These are phyloP conservation scores for Linum usitatissimum DNA, from an alignment of 345 rosid genomes.

Conservation along the genomic window DNA sequence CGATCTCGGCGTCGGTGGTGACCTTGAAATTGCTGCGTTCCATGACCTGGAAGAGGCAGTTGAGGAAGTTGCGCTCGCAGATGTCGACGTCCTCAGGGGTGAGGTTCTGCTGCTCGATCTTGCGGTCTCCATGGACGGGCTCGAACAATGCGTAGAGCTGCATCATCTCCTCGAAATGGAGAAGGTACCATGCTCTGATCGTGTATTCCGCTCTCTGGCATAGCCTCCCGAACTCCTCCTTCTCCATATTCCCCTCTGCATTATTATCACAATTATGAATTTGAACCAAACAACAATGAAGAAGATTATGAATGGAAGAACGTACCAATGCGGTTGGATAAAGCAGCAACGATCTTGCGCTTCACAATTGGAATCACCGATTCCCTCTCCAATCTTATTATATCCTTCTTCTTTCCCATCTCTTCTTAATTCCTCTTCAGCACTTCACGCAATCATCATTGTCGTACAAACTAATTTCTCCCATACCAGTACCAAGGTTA, in stretches of 20 bases:
- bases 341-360: constrained; percentile 35
- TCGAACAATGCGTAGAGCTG: constrained; percentile 60
- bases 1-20: constrained; percentile 46
- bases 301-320: background rate
- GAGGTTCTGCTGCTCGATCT: constrained; percentile 45
- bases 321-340: constrained; percentile 38
- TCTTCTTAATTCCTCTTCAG: background rate
- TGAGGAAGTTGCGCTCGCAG: background rate
- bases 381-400: constrained; percentile 53
- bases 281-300: background rate
- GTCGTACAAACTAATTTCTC: too few species aligned
- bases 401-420: constrained; percentile 42
- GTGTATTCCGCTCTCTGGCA: constrained; percentile 59
- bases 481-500: too few species aligned
- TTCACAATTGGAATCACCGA: constrained; percentile 68
- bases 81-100: constrained; percentile 38
- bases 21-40: constrained; percentile 71
- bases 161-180: constrained; percentile 68
- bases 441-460: background rate
- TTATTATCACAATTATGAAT: too few species aligned
- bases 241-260: constrained; percentile 28
- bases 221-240: constrained; percentile 44
- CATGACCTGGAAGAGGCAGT: constrained; percentile 39
- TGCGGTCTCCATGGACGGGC: constrained; percentile 45
- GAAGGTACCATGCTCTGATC: constrained; percentile 61